phyloP scores from a whole-genome alignment of 768 basidiomycete genomes.

The Pleurotus platypus region DNA sequence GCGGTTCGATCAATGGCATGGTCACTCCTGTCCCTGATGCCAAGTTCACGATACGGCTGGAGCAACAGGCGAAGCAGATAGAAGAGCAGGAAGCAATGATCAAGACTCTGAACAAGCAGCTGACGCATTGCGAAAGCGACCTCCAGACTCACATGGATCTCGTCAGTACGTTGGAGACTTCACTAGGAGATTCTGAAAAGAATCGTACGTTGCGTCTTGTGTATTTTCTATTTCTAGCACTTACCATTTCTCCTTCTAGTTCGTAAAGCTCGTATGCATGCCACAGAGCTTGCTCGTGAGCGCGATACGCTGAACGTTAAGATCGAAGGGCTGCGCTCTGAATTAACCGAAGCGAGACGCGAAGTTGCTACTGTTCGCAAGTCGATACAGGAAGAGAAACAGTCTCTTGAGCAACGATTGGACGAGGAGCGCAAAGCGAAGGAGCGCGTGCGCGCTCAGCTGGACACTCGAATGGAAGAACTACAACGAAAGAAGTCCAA shows the following conservation, averaged over 20 bases:
- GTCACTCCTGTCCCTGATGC: constrained; percentile 39
- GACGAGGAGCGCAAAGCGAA: constrained; percentile 88
- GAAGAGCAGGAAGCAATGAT: constrained; percentile 90
- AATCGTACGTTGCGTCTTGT: constrained; percentile 59
- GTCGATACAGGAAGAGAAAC: constrained; percentile 86
- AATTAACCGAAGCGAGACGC: constrained; percentile 73
- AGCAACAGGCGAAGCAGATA: constrained; percentile 71
- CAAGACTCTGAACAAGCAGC: constrained; percentile 89
- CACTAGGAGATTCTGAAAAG: constrained; percentile 89
- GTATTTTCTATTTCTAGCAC: not conserved
- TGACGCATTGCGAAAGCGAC: constrained; percentile 91
- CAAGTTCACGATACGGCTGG: constrained; percentile 56
- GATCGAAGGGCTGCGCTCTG: constrained; percentile 62
- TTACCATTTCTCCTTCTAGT: constrained; percentile 39
- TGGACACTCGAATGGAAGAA: constrained; percentile 87
- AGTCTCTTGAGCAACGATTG: constrained; percentile 75
- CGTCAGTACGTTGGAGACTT: constrained; percentile 78
- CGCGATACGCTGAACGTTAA: constrained; percentile 71
- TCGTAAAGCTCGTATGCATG: constrained; percentile 92
- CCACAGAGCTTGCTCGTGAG: constrained; percentile 84
- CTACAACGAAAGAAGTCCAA: constrained; percentile 84
- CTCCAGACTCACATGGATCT: constrained; percentile 90
- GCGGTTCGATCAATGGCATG: constrained; percentile 32
- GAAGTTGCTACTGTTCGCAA: constrained; percentile 75
- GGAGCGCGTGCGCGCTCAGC: constrained; percentile 82